A percentile compares a stretch with the other conserved stretches of the same genome.
phyloP scores from a whole-genome alignment of 2,329 filamentous ascomycete genomes.

The Aureobasidium sp. region DNA sequence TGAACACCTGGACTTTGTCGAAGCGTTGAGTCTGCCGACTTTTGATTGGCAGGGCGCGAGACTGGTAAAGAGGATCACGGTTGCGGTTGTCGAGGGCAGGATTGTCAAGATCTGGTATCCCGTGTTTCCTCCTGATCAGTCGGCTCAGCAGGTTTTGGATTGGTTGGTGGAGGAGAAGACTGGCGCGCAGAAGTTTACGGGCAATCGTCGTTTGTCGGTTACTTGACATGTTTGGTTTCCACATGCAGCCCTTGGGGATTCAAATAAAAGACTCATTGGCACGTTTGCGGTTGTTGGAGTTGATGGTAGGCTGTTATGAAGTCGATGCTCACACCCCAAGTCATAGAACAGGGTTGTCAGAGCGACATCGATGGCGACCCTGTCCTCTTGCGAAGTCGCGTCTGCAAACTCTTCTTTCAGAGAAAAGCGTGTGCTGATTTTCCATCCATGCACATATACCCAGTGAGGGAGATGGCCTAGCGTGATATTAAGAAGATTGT shows the following conservation, averaged over 20 bases:
- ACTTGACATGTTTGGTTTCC: neutral
- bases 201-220: neutral
- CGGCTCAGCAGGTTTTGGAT: constrained; percentile 30
- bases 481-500: neutral
- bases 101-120: constrained; percentile 36
- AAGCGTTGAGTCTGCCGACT: constrained; percentile 29
- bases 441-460: neutral
- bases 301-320: no score
- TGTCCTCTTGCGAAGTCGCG: no score
- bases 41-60: constrained; percentile 32
- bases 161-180: constrained; percentile 18
- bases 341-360: neutral
- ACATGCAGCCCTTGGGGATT: no score
- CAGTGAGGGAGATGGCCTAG: neutral
- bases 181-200: neutral
- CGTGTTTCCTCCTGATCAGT: constrained; percentile 35
- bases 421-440: no score
- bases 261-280: no score
- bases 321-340: neutral
- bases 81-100: constrained; percentile 32
- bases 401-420: no score
- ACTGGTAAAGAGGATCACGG: constrained; percentile 31
- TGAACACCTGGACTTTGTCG: constrained; percentile 28
- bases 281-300: no score
- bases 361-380: neutral